Conservation (phyloP, 441 rosid species). For the Mallotus japonicus region DNA sequence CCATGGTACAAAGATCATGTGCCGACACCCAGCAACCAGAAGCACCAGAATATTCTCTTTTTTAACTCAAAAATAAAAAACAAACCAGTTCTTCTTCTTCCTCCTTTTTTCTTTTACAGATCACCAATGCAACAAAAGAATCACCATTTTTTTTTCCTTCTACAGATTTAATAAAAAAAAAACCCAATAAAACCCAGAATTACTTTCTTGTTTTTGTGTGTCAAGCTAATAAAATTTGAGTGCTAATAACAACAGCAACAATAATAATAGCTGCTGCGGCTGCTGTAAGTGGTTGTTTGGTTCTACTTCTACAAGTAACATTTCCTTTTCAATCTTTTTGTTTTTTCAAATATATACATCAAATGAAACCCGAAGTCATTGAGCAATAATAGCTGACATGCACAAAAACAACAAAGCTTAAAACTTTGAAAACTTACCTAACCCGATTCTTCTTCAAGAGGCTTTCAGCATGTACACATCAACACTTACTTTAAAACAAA, state of each 20-base stretch:
- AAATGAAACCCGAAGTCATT: constrained; percentile 10
- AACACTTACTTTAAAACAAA: no score
- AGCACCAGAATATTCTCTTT: constrained; percentile 22
- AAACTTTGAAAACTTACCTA: constrained; percentile 32
- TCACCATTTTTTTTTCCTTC: neutral
- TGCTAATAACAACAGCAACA: constrained; percentile 8
- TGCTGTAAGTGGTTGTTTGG: neutral
- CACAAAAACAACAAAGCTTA: constrained; percentile 17
- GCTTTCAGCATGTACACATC: neutral
- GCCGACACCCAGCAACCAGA: constrained; percentile 22
- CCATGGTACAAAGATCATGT: constrained; percentile 37
- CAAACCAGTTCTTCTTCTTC: no score
- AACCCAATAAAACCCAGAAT: constrained; percentile 22
- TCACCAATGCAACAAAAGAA: constrained; percentile 9
- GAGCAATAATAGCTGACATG: constrained; percentile 24
- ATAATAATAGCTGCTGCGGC: no score
- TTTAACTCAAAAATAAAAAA: constrained; percentile 25
- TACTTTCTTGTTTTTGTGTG: neutral
- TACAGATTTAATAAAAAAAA: neutral
- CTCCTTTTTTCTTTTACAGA: neutral
- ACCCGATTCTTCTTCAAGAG: constrained; percentile 25
- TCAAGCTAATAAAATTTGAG: constrained; percentile 8
- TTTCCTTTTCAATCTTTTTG: neutral
- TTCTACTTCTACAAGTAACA: constrained; percentile 11
- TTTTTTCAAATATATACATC: constrained; percentile 3